Percentiles rank a stretch among this genome's conserved stretches.
Evolutionary conservation across 306 rosid species (phyloP).

Genomic region (Glycine tomentella): DNA sequence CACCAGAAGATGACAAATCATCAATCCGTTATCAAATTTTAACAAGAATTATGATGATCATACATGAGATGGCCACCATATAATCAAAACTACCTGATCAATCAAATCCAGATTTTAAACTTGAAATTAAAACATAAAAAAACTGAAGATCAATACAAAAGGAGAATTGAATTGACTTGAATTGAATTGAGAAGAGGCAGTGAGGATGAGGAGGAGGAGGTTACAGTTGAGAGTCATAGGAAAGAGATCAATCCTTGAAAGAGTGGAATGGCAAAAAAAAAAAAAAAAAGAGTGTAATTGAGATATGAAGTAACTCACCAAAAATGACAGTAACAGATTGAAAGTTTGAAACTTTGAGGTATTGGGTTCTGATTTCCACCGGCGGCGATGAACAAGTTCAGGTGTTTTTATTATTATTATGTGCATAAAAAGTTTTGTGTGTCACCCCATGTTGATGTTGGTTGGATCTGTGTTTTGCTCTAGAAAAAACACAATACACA

Average conservation of each 20-base stretch:
- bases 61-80: not conserved
- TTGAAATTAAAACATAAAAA: not conserved
- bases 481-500: slow-evolving; percentile 40
- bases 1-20: slow-evolving; percentile 25
- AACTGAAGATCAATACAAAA: slow-evolving; percentile 31
- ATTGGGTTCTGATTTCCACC: slow-evolving; percentile 42
- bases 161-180: not conserved
- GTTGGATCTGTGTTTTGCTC: slow-evolving; percentile 50
- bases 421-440: not conserved
- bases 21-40: slow-evolving; percentile 6
- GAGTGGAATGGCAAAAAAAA: not conserved
- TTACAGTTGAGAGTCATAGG: not conserved
- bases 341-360: not conserved
- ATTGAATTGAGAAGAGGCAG: not conserved
- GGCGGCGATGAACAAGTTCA: slow-evolving; percentile 53
- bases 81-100: slow-evolving; percentile 40
- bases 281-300: not conserved
- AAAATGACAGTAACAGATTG: slow-evolving; percentile 17
- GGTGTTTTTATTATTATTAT: slow-evolving; percentile 38
- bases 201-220: too few species aligned
- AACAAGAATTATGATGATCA: slow-evolving; percentile 35
- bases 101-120: slow-evolving; percentile 33
- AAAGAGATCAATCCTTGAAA: slow-evolving; percentile 11
- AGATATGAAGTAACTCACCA: slow-evolving; percentile 51
- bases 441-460: slow-evolving; percentile 78